Evolutionary conservation across 2,329 filamentous ascomycete species (phyloP), one percentile per base, ranked within the genome.

Genomic region (Laburnicola sp.): DNA sequence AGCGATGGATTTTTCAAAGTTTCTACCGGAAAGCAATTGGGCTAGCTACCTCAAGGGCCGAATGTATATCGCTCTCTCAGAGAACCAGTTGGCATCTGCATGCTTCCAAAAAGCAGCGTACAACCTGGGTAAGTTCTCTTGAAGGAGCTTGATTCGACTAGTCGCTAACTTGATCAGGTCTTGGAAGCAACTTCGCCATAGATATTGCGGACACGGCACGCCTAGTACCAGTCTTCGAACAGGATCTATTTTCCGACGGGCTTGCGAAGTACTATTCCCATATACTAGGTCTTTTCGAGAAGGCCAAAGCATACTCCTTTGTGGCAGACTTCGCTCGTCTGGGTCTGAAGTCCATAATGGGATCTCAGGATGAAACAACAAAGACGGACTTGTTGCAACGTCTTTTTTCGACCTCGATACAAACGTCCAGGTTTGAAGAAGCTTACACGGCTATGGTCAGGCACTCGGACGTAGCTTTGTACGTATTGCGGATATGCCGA

Each of bases 261-360:
- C 80, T 92, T 35, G 82, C 90, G 4, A 86, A 83, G 56, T 99
- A 97, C 74, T 95, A 95, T 71, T 85, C 87, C 36, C 94, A 99
- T 70, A 83, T 97, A 44, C 82, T 92, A 9, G 81, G 84, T 21
- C 80, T 99, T 1, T 97, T 89, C 66, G 92, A 97, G 69, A 83
- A 83, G 60, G 82, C 84, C 37, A 88, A 86, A 60, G 85, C 87
- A 0, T 89, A 89, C 70, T 88, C 89, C 1, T 89, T 88, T 64
- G 89, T 95, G 35, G 83, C 91, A 4, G 89, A 96, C 59, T 97
- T 96, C 76, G 86, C 89, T 34, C 82, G 85, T 34, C 77, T 92
- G 23, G 86, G 89, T 4, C 77, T 95, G 36, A 59, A 60, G 31
- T 64, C 61, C 4, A 32, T 71, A 45, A 55, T 52, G 34, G 64